Percentiles rank a stretch among this genome's conserved stretches.
Conservation (phyloP, 768 basidiomycete genomes). For the Xanthoconium stramineum region DNA sequence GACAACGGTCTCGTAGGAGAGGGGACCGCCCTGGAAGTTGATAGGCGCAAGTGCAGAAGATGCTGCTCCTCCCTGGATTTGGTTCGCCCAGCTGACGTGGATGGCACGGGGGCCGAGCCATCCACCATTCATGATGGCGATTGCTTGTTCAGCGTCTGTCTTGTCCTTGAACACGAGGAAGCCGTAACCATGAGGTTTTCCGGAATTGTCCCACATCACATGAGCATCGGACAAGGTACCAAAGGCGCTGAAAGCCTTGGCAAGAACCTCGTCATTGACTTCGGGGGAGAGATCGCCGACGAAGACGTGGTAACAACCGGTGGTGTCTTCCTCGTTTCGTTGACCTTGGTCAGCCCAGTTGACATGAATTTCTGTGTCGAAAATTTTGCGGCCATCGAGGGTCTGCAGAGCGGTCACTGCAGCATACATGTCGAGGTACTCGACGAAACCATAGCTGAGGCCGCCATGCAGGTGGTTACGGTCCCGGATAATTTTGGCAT, state of each 20-base stretch:
- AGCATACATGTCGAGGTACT: constrained; percentile 97
- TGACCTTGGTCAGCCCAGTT: constrained; percentile 99
- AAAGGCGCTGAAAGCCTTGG: constrained; percentile 96
- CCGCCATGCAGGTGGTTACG: constrained; percentile 99
- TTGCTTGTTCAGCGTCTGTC: constrained; percentile 98
- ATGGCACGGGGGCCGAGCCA: constrained; percentile 98
- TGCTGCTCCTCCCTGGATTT: constrained; percentile 68
- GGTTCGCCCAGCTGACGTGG: constrained; percentile 99
- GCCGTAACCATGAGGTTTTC: constrained; percentile 96
- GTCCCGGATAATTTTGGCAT: constrained; percentile 99
- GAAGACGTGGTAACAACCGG: constrained; percentile 96
- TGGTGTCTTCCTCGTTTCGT: constrained; percentile 98
- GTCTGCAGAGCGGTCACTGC: constrained; percentile 99
- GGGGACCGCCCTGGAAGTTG: constrained; percentile 85
- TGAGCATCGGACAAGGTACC: constrained; percentile 95
- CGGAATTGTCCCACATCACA: constrained; percentile 99
- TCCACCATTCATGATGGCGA: constrained; percentile 99
- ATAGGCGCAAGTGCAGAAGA: constrained; percentile 77
- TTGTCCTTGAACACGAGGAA: constrained; percentile 99
- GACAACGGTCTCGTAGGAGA: constrained; percentile 91
- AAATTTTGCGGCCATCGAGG: constrained; percentile 98
- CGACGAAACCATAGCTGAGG: constrained; percentile 99
- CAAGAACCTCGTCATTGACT: constrained; percentile 96
- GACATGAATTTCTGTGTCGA: constrained; percentile 98
- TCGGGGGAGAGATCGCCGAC: constrained; percentile 99